A percentile compares a stretch with the other conserved stretches of the same genome.
Evolutionary conservation across 352 stramenopile species (phyloP).

Genomic region (Globisporangium iwayamae): DNA sequence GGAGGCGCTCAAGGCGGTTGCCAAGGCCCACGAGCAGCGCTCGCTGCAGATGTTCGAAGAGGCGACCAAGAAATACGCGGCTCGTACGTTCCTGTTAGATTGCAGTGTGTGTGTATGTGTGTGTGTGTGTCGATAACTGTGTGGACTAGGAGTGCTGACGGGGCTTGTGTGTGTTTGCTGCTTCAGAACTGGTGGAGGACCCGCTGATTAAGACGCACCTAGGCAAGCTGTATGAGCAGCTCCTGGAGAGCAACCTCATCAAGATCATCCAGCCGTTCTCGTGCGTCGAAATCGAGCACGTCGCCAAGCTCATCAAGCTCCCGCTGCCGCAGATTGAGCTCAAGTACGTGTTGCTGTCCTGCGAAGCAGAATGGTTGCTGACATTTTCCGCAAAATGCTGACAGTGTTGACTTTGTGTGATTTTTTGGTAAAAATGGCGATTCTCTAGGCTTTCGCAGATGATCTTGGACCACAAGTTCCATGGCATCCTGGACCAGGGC

Average conservation of each 20-base stretch:
- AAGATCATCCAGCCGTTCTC: conserved; percentile 99
- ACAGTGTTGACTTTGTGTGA: neutral
- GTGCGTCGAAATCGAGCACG: conserved; percentile 96
- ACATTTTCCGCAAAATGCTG: neutral
- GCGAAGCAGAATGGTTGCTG: too few species aligned
- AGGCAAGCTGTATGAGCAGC: conserved; percentile 95
- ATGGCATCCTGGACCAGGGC: conserved; percentile 98
- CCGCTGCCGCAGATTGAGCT: conserved; percentile 80
- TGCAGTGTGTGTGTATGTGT: neutral
- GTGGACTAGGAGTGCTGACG: neutral
- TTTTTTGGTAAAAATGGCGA: neutral
- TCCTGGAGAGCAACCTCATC: conserved; percentile 98
- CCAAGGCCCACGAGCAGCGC: conserved; percentile 92
- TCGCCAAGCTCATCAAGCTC: conserved; percentile 97
- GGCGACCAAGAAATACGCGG: conserved; percentile 86
- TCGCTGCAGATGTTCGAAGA: conserved; percentile 90
- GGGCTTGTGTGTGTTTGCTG: conserved; percentile 12
- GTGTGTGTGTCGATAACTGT: neutral
- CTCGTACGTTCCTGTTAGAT: conserved; percentile 33
- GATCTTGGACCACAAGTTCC: conserved; percentile 99
- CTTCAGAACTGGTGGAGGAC: conserved; percentile 79
- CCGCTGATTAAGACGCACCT: conserved; percentile 93
- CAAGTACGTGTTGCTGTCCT: conserved; percentile 53
- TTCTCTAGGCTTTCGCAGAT: conserved; percentile 96
- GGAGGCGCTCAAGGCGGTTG: conserved; percentile 95